Percentiles rank a stretch among this genome's conserved stretches.
phyloP scores from a whole-genome alignment of 1,284 basidiomycete species.

The Ceratobasidium sp. region DNA sequence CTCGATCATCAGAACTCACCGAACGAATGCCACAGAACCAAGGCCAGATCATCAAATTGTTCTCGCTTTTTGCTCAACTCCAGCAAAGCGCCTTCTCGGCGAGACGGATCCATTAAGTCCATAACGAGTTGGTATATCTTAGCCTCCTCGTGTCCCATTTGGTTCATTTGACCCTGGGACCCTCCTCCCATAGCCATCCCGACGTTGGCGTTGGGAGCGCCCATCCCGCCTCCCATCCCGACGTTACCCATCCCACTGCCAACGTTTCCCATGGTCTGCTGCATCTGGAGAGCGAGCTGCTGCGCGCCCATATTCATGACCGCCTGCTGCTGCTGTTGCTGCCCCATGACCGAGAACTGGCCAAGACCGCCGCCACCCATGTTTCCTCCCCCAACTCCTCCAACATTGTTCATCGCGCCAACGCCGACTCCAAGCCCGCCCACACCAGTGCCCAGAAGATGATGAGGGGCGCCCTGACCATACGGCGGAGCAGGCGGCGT shows the following conservation, averaged over 20 bases:
- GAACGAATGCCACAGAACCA: conserved; percentile 99
- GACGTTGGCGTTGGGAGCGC: conserved; percentile 28
- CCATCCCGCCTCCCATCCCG: conserved; percentile 36
- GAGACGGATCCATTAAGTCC: conserved; percentile 81
- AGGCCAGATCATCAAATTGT: conserved; percentile 97
- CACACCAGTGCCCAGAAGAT: conserved; percentile 25
- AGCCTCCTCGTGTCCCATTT: conserved; percentile 70
- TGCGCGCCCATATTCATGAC: conserved; percentile 43
- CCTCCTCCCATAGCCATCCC: conserved; percentile 32
- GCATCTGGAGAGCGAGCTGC: conserved; percentile 40
- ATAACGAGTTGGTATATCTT: conserved; percentile 88
- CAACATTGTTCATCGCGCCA: conserved; percentile 29
- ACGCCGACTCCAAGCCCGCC: conserved; percentile 19
- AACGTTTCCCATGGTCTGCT: conserved; percentile 43
- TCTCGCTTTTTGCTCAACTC: conserved; percentile 99
- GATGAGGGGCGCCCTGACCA: conserved; percentile 38
- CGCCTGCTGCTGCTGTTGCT: conserved; percentile 42
- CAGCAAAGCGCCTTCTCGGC: conserved; percentile 88
- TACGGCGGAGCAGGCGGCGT: conserved; percentile 36
- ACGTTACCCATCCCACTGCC: conserved; percentile 19
- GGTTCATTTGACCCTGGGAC: conserved; percentile 36
- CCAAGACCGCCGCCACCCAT: conserved; percentile 19
- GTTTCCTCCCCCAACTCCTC: conserved; percentile 12
- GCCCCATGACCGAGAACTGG: conserved; percentile 35
- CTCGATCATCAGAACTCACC: conserved; percentile 69